Conservation (phyloP, 106 monocot genomes). For the Chionographis japonica region DNA sequence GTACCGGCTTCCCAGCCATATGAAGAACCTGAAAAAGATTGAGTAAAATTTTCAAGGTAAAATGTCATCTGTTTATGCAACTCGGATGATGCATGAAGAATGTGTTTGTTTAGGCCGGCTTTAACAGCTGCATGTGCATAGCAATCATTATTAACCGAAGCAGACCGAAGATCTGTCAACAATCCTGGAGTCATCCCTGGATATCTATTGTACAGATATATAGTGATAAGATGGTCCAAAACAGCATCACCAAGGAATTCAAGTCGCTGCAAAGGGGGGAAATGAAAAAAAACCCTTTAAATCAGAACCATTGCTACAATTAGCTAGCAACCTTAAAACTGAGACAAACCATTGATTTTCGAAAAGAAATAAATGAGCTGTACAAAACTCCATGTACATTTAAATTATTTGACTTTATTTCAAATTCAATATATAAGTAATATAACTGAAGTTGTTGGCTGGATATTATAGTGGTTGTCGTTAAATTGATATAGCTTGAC, state of each 20-base stretch:
- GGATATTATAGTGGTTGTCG: too few relatives aligned
- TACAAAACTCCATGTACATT: too few relatives aligned
- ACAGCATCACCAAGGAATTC: slow-evolving; percentile 74
- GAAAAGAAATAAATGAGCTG: too few relatives aligned
- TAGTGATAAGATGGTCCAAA: slow-evolving; percentile 51
- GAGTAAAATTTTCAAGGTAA: slow-evolving; percentile 30
- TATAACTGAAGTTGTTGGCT: too few relatives aligned
- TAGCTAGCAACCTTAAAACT: neutral
- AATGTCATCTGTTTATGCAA: slow-evolving; percentile 42
- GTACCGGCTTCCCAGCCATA: slow-evolving; percentile 71
- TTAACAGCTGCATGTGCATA: slow-evolving; percentile 73
- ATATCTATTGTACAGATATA: slow-evolving; percentile 38
- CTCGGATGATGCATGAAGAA: slow-evolving; percentile 59
- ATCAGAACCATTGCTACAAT: neutral
- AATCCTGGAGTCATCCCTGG: slow-evolving; percentile 46
- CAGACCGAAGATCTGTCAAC: slow-evolving; percentile 58
- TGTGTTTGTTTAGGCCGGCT: slow-evolving; percentile 57
- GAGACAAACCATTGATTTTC: too few relatives aligned
- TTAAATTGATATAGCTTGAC: too few relatives aligned
- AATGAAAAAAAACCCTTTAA: neutral
- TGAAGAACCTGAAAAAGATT: slow-evolving; percentile 52
- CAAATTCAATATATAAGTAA: too few relatives aligned
- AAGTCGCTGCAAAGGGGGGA: slow-evolving; percentile 32
- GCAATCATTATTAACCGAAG: slow-evolving; percentile 64
- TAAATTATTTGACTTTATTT: too few relatives aligned